Base-by-base conservation (phyloP, 176 grass and related monocot genomes). In the Hordeum marinum region DNA sequence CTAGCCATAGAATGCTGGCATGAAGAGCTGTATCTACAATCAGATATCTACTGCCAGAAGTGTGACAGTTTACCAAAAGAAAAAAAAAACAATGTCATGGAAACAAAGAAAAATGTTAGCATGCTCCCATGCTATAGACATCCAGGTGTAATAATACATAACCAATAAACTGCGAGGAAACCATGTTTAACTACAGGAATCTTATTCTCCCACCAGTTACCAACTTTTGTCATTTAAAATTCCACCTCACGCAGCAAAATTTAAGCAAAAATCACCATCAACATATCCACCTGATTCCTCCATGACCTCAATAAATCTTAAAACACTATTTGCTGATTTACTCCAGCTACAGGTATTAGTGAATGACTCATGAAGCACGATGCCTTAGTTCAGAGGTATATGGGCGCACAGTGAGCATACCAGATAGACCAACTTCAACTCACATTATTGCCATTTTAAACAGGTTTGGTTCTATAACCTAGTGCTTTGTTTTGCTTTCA, bases 1-100 rank as follows among this genome's bases (percentile, higher is more conserved):
- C 35, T 70, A 85, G 60, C 62, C 65, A 83, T 36, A 80, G 39
- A 76, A 84, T 29, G 61, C 13, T 84, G 42, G 48, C 29, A 84
- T 64, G 57, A 50, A n/a, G 5, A 34, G 52, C 0, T 40, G 18
- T 63, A 46, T 34, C 57, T 48, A 83, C 20, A 63, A 45, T 83
- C 69, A 1, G n/a, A 27, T 63, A 62, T 45, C 55, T 74, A 83
- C 40, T 64, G 31, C 71, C 63, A 54, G 18, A 84, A 34, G 5
- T 62, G 67, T 3, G 5, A 72, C 18, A 18, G 17, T 60, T 45
- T 23, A 11, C 71, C 71, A 65, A 76, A 67, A 36, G 58, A 14
- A 7, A 84, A 76, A 83, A 32, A 37, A 54, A 76, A 76, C 8
- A 7, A 65, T 76, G 46, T n/a, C 59, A 83, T 45, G 31, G 34